Base-by-base conservation (phyloP, 1,284 basidiomycete species). In the Vanrija pseudolonga region DNA sequence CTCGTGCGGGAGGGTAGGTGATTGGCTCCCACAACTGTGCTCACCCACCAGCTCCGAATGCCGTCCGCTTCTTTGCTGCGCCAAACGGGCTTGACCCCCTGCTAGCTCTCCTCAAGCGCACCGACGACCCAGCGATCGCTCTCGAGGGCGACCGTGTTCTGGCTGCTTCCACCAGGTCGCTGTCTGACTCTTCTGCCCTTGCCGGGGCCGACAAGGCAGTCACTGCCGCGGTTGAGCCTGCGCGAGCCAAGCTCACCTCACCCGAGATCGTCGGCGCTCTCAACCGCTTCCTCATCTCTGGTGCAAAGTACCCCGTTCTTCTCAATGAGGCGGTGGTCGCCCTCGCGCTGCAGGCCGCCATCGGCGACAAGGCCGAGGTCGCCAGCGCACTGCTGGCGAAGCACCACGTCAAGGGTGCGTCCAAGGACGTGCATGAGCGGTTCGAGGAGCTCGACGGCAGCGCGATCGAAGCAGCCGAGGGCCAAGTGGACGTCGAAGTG, bases 311-410 rank as follows among this genome's bases (percentile, higher is more conserved):
- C 67, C 87, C 89, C 0, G 80, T 92, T 44, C 80, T 98, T 28
- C 82, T 96, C 57, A 95, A 94, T 66, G 95, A 98, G 73, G 90
- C 87, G 0, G 80, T 96, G 24, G 82, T 97, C 24, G 89, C 89
- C 1, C 75, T 96, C 56, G 88, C 87, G 37, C 74, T 97, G 48
- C 74, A 96, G n/a, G 60, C 61, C 6, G 55, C 61, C 0, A 65
- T 63, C 43, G 62, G 58, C 83, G 83, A 7, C n/a, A 28, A 40
- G 9, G 18, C 9, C 20, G 49, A 24, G n/a, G 41, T 54, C 19
- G 46, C 32, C 7, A 15, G 7, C 5, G 24, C 37, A 8, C 49
- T 58, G 3, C 17, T 50, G 2, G 41, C 51, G 9, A 45, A 26
- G 6, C 41, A 45, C 43, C 8, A 32, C 26, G 37, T 18, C n/a